Evolutionary conservation across 331 rosid species (phyloP).

Genomic region (Rosa hybrid): DNA sequence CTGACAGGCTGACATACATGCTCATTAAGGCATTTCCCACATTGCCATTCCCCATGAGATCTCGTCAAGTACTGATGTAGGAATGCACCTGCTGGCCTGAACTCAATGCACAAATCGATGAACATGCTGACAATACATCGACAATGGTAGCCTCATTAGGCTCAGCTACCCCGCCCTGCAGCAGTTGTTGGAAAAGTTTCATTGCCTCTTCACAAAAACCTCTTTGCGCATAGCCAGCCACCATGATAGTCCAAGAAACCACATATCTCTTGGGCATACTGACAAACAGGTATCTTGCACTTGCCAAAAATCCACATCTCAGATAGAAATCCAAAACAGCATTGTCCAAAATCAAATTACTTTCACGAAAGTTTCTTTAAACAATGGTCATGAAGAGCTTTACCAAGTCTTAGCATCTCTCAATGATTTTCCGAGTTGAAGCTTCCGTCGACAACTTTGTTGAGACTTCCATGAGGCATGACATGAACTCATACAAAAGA

Average conservation of each 20-base stretch:
- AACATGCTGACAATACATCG: slow-evolving; percentile 64
- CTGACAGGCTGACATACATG: slow-evolving; percentile 54
- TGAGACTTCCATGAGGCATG: no score
- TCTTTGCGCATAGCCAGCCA: slow-evolving; percentile 67
- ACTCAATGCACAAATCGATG: slow-evolving; percentile 60
- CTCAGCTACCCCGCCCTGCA: slow-evolving; percentile 35
- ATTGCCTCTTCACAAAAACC: slow-evolving; percentile 63
- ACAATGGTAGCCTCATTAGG: slow-evolving; percentile 73
- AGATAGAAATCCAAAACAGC: slow-evolving; percentile 56
- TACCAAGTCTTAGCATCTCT: slow-evolving; percentile 27
- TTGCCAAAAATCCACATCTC: slow-evolving; percentile 50
- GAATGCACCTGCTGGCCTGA: slow-evolving; percentile 75
- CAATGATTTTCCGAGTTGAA: no score
- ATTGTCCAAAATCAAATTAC: slow-evolving; percentile 48
- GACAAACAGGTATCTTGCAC: slow-evolving; percentile 55
- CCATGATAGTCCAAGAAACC: slow-evolving; percentile 74
- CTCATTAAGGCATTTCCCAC: slow-evolving; percentile 75
- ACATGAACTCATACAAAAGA: no score
- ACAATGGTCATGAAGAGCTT: slow-evolving; percentile 58
- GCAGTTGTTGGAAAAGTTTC: slow-evolving; percentile 52
- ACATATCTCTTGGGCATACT: slow-evolving; percentile 61
- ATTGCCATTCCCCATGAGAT: slow-evolving; percentile 43
- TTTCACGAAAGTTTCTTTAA: slow-evolving; percentile 37
- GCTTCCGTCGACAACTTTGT: no score
- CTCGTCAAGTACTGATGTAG: slow-evolving; percentile 43